Evolutionary conservation across 2,329 filamentous ascomycete genomes (phyloP).

Genomic region (Cryphonectria naterciae): DNA sequence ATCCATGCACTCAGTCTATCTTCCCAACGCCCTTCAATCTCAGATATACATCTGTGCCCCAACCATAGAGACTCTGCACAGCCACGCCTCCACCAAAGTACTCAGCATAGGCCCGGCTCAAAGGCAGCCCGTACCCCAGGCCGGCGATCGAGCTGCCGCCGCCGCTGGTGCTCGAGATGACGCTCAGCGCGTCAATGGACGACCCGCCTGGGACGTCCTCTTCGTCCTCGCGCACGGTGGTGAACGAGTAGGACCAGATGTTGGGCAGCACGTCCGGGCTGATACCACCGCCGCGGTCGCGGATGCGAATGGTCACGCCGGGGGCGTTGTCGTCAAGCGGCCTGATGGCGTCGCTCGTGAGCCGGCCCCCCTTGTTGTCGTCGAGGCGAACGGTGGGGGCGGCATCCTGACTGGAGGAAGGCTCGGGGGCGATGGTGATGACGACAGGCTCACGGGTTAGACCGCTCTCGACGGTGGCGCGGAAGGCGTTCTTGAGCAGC

Average conservation of each 20-base stretch:
- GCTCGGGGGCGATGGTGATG: constrained; percentile 83
- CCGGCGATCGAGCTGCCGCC: constrained; percentile 86
- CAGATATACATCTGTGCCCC: constrained; percentile 77
- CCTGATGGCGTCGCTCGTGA: constrained; percentile 52
- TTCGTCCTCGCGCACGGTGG: constrained; percentile 80
- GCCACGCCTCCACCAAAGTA: constrained; percentile 96
- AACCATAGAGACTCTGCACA: constrained; percentile 94
- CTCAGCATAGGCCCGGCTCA: constrained; percentile 93
- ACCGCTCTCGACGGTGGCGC: constrained; percentile 86
- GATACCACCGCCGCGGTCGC: constrained; percentile 94
- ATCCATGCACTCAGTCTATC: constrained; percentile 42
- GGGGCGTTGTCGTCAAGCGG: constrained; percentile 70
- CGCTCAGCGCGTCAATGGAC: constrained; percentile 71
- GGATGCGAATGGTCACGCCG: constrained; percentile 91
- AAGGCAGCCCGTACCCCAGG: constrained; percentile 86
- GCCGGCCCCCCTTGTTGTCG: constrained; percentile 37
- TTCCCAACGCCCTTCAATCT: constrained; percentile 66
- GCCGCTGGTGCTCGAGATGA: constrained; percentile 72
- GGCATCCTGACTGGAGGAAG: constrained; percentile 37
- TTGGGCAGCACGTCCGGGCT: constrained; percentile 79
- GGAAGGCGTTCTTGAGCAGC: constrained; percentile 94
- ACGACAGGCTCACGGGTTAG: constrained; percentile 81
- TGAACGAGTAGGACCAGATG: constrained; percentile 98
- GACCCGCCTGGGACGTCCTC: constrained; percentile 47
- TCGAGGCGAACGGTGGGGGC: neutral